Base-by-base conservation (phyloP, 73 alveolate species). In the Paramecium caudatum region DNA sequence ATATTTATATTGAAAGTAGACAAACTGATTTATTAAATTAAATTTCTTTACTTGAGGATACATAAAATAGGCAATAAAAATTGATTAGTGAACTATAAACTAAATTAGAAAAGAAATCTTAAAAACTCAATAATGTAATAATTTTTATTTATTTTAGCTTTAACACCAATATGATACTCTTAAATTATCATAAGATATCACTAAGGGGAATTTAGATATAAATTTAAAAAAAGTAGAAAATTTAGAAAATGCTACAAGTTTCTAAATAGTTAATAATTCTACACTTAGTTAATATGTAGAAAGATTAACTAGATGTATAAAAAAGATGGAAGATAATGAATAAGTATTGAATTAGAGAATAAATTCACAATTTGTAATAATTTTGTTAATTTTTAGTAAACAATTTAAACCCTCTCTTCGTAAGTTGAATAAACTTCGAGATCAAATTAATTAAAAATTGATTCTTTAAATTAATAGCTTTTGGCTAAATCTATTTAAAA, bases 241-340 rank as follows among this genome's bases (percentile, higher is more conserved):
- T 5, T 12, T 55, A 23, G 80, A 55, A 10, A 55, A 55, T 55
- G 80, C 80, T 0, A 55, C 23, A 9, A 55, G 80, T 55, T 55
- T 55, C 7, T 55, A 55, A 21, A 55, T 55, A 27, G 80, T 55
- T 23, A 55, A 55, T 27, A 55, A 55, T 55, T 55, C 80, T 3
- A 55, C 80, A 0, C 30, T 55, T 27, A 55, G 80, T 55, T 10
- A 55, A 55, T 55, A 55, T 55, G 80, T 55, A 23, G 80, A 55
- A 15, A 23, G 80, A 23, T 55, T 55, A 10, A 55, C 80, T 27
- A 55, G 30, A 27, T 55, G 80, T 65, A 65, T 65, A 25, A 33
- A 30, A 30, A 65, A 65, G 83, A 33, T 33, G 47, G 49, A 65
- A 36, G 27, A 65, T 12, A 65, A 65, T 65, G 83, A 65, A n/a